Base-by-base conservation (phyloP, 441 rosid species). In the Cnidoscolus chayamansa region DNA sequence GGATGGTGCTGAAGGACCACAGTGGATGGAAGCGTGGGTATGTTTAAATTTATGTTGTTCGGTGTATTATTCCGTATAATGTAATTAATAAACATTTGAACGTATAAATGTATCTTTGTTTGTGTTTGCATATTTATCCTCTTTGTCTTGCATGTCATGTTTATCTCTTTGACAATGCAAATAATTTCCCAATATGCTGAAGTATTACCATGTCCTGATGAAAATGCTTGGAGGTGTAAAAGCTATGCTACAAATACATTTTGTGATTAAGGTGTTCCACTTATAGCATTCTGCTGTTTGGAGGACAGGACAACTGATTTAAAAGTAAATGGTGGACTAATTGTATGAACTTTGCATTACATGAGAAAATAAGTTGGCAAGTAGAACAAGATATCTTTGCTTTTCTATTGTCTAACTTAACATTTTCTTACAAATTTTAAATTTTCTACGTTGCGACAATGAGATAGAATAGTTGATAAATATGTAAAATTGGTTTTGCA, bases 21-120 rank as follows among this genome's bases (percentile, higher is more conserved):
- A 90, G 35, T 95, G 98, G 99, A 93, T 95, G 97, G 98, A 95
- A 90, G 99, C 98, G 72, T 93, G 99, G 99, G 99, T 95, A 89
- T 71, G 81, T 65, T 48, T 68, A 61, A 55, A n/a, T 32, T 35
- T 67, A 1, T 74, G 55, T 8, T 50, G 48, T 73, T 76, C 63
- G 47, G 16, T 30, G 32, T 35, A 48, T 57, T n/a, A 12, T n/a
- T 64, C 17, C 47, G 4, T 37, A 13, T 12, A 17, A 55, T 54
- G 54, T 63, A 32, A 19, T 31, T 35, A 59, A n/a, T 10, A 16
- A 7, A 30, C 7, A 17, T n/a, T 62, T 74, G 17, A 62, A 53
- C 13, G 58, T 53, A 10, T 40, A 30, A 55, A 2, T 6, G 1
- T 12, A 40, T 5, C 10, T 58, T n/a, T 31, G 4, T 47, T 12